Evolutionary conservation across 176 grass and related monocot genomes (phyloP).

Genomic region (Oryza coarctata): DNA sequence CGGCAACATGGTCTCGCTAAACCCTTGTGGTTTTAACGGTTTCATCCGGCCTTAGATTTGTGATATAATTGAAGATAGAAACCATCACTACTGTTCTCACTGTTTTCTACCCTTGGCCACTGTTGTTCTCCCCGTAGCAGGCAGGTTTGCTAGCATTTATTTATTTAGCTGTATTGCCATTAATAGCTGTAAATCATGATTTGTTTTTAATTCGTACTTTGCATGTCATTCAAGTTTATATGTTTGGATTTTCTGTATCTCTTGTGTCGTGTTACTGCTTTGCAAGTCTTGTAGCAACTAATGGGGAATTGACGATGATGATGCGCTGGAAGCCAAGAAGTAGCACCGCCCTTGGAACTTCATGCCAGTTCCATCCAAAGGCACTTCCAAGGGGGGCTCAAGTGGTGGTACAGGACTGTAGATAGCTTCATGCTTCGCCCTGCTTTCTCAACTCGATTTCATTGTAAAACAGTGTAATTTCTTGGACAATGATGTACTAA

Average conservation of each 20-base stretch:
- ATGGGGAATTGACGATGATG: background rate
- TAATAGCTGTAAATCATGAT: background rate
- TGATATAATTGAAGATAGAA: background rate
- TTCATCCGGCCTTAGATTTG: background rate
- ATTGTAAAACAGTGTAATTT: background rate
- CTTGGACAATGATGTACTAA: background rate
- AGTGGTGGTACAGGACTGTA: background rate
- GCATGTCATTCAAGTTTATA: background rate
- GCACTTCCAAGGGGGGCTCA: background rate
- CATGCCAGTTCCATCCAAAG: background rate
- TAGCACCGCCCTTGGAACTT: background rate
- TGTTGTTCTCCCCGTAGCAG: background rate
- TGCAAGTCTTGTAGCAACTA: constrained; percentile 34
- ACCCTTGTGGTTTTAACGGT: background rate
- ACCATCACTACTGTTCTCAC: background rate
- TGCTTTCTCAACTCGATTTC: background rate
- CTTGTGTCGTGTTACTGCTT: constrained; percentile 10
- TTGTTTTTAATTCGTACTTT: background rate
- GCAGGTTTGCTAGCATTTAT: background rate
- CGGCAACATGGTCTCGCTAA: background rate
- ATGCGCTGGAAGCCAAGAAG: background rate
- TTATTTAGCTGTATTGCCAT: background rate
- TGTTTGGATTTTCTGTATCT: background rate
- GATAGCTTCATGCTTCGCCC: no score
- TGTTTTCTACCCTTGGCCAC: no score